A percentile compares a stretch with the other conserved stretches of the same genome.
phyloP scores from a whole-genome alignment of 129 eudicot genomes.

The Pseudognaphalium luteoalbum region DNA sequence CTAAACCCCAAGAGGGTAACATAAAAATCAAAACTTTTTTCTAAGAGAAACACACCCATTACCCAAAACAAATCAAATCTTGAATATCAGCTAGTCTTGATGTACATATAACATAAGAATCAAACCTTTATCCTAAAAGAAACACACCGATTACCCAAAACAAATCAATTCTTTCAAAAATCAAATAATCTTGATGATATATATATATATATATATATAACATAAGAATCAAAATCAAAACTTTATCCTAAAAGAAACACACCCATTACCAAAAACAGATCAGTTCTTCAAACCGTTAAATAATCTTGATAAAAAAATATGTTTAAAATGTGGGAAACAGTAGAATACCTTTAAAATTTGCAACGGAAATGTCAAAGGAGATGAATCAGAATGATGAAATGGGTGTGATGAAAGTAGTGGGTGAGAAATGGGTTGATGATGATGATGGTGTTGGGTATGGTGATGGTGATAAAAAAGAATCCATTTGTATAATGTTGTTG shows the following conservation, averaged over 20 bases:
- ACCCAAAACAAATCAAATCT: too few relatives aligned
- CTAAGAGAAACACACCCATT: background rate
- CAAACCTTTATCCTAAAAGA: background rate
- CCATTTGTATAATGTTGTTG: too few relatives aligned
- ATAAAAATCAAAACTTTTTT: background rate
- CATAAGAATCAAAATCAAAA: background rate
- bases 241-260: background rate
- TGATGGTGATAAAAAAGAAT: too few relatives aligned
- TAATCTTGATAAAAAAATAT: background rate
- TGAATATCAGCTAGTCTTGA: too few relatives aligned
- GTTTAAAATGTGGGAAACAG: background rate
- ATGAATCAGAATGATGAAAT: conserved; percentile 31
- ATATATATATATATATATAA: too few relatives aligned
- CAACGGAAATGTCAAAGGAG: background rate
- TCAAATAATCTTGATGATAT: too few relatives aligned
- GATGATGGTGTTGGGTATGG: conserved; percentile 26
- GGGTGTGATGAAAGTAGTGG: conserved; percentile 34
- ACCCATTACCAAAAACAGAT: background rate
- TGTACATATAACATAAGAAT: too few relatives aligned
- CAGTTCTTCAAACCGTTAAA: background rate
- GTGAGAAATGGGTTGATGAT: conserved; percentile 37
- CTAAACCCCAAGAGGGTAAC: background rate
- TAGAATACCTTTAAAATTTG: conserved; percentile 15
- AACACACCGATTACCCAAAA: background rate
- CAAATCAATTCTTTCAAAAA: background rate